phyloP scores from a whole-genome alignment of 1,139 yeast species.

The Groenewaldozyma auringiensis region DNA sequence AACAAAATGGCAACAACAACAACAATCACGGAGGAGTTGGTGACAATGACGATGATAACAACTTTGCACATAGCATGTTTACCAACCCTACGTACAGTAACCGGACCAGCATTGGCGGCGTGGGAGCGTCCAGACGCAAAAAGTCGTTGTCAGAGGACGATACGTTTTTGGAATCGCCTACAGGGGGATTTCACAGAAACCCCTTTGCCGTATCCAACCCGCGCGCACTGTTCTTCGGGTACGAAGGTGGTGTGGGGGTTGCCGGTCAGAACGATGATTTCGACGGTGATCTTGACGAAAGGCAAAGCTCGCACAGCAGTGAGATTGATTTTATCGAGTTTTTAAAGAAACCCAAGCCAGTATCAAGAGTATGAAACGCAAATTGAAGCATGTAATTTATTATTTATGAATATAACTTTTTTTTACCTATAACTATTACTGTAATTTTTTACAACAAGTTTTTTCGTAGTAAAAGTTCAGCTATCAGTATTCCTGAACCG shows the following conservation, averaged over 20 bases:
- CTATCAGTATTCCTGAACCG: conserved; percentile 96
- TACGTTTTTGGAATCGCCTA: conserved; percentile 1
- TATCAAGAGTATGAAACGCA: background rate
- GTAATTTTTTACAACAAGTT: conserved; percentile 46
- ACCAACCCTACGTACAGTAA: background rate
- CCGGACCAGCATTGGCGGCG: background rate
- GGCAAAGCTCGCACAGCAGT: conserved; percentile 1
- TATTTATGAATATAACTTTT: background rate
- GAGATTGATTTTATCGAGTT: conserved; percentile 18
- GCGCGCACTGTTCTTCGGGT: conserved; percentile 7
- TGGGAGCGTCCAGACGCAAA: background rate
- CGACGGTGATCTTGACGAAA: conserved; percentile 6
- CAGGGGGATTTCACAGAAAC: conserved; percentile 4
- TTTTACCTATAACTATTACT: background rate
- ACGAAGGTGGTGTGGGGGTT: no score
- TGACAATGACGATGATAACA: background rate
- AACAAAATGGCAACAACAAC: background rate
- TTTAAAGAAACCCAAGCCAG: conserved; percentile 9
- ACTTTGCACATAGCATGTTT: background rate
- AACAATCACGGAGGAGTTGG: no score
- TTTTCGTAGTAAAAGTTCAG: conserved; percentile 78
- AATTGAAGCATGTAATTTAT: conserved; percentile 2
- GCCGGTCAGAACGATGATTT: conserved; percentile 9
- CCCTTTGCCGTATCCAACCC: conserved; percentile 13
- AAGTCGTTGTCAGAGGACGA: background rate